Evolutionary conservation across 352 stramenopile species (phyloP).

Genomic region (Aphanomyces invadans): DNA sequence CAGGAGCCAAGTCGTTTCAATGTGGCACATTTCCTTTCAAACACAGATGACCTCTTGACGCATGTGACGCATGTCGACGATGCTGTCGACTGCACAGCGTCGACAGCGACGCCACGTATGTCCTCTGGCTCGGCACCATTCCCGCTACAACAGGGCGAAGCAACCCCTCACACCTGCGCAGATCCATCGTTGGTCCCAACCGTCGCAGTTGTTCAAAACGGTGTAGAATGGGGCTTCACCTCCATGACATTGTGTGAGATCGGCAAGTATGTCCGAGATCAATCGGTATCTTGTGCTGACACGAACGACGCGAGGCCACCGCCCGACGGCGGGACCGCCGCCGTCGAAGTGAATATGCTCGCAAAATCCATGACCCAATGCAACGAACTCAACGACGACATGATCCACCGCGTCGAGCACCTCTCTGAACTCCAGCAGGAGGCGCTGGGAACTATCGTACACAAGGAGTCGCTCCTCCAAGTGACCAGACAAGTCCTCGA

Average conservation of each 20-base stretch:
- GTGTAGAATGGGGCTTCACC: background rate
- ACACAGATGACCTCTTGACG: no score
- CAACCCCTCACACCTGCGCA: no score
- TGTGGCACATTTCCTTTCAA: no score
- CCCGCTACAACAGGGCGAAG: no score
- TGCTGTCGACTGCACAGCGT: no score
- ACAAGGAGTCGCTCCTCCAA: conserved; percentile 7
- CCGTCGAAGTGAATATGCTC: conserved; percentile 3
- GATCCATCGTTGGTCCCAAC: no score
- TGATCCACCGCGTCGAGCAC: background rate
- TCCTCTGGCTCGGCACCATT: no score
- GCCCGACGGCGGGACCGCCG: background rate
- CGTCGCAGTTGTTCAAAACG: no score
- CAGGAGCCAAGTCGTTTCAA: no score
- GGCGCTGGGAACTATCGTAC: background rate
- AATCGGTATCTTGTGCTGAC: background rate
- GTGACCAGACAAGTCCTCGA: conserved; percentile 12
- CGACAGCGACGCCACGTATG: no score
- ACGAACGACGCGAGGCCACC: background rate
- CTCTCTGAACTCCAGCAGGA: background rate
- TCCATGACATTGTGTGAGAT: background rate
- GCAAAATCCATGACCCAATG: background rate
- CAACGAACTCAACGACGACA: background rate
- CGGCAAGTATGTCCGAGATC: background rate
- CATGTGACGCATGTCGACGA: no score